Conservation (phyloP, 352 stramenopile genomes). For the Phytophthora pistaciae region DNA sequence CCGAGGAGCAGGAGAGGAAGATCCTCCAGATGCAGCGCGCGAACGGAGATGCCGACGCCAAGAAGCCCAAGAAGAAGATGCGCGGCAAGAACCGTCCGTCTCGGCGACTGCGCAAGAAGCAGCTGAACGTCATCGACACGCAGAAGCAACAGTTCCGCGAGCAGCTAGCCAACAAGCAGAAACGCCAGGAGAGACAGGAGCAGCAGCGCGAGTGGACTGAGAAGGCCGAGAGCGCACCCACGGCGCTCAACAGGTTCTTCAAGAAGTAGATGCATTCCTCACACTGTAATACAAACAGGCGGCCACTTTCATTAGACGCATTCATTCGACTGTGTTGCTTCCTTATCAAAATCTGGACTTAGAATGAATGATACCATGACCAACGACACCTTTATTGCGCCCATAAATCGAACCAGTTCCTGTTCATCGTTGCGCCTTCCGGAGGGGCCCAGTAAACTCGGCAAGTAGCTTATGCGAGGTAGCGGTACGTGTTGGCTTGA, state of each 20-base stretch:
- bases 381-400: slow-evolving; percentile 37
- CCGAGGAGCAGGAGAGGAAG: slow-evolving; percentile 88
- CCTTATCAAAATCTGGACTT: not conserved
- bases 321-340: slow-evolving; percentile 3
- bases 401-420: slow-evolving; percentile 25
- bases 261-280: slow-evolving; percentile 68
- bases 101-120: slow-evolving; percentile 96
- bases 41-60: slow-evolving; percentile 68
- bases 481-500: slow-evolving; percentile 97
- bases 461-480: slow-evolving; percentile 84
- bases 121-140: slow-evolving; percentile 98
- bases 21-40: slow-evolving; percentile 74
- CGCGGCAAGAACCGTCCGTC: slow-evolving; percentile 97
- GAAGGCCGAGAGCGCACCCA: slow-evolving; percentile 78
- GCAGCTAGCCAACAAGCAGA: slow-evolving; percentile 80
- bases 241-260: slow-evolving; percentile 90
- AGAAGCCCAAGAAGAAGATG: slow-evolving; percentile 96
- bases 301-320: slow-evolving; percentile 29
- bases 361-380: slow-evolving; percentile 15
- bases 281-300: slow-evolving; percentile 37
- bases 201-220: slow-evolving; percentile 85
- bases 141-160: slow-evolving; percentile 94
- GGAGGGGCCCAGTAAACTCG: slow-evolving; percentile 9
- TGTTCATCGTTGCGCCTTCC: slow-evolving; percentile 22
- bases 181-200: slow-evolving; percentile 72